Base-by-base conservation (phyloP, 2,329 filamentous ascomycete species). In the Tricladium varicosporioides region DNA sequence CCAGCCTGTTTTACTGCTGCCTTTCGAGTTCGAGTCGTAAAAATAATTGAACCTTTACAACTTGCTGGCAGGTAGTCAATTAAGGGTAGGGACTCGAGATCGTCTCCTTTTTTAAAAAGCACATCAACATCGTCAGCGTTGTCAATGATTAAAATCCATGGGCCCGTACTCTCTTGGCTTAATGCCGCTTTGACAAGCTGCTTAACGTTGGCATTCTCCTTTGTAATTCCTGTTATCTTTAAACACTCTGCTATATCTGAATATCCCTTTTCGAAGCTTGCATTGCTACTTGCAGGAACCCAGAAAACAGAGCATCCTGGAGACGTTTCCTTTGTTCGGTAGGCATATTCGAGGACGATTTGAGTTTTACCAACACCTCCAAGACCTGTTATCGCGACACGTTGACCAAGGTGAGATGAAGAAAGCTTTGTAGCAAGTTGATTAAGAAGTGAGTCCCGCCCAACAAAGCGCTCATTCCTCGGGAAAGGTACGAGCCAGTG, bases 321-420 rank as follows among this genome's bases (percentile, higher is more conserved):
- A n/a, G 31, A 7, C 14, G n/a, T 31, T 1, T 32, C 42, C 15
- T 32, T 14, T 9, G 14, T 52, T 10, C 50, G 36, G n/a, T 45
- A 33, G 2, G 42, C 36, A 10, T 44, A 45, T 19, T 46, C 50
- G 19, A 52, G 8, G 8, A 19, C 40, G 14, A 52, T 44, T 8
- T n/a, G 11, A 2, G 50, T 52, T 40, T 52, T 52, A 5, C 50
- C 50, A 32, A 43, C 19, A 33, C 50, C 50, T n/a, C 50, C 50
- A 14, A 52, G 22, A 1, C 40, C 50, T n/a, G 13, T 22, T 2
- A 52, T 10, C 1, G 50, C 50, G n/a, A 52, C 22, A 0, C 27
- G 13, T 15, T 31, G 1, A 9, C 36, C 10, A 5, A 7, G 19
- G 7, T 32, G 13, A 1, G 15, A 10, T n/a, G 42, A 22, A 1